Evolutionary conservation across 768 basidiomycete species (phyloP).

Genomic region (Mycena belliarum): DNA sequence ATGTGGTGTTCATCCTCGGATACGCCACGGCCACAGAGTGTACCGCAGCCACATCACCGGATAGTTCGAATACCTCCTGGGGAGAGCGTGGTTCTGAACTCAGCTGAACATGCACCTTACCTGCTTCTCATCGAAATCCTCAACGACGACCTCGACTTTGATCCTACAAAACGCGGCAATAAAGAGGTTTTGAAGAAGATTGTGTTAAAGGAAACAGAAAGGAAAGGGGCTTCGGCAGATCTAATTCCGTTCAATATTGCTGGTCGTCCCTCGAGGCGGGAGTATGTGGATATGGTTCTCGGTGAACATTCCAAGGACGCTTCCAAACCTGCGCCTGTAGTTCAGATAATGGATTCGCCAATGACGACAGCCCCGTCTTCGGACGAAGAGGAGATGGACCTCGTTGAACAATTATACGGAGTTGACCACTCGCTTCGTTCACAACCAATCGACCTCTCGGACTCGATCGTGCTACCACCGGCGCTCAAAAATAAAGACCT

Average conservation of each 20-base stretch:
- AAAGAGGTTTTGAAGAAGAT: conserved; percentile 83
- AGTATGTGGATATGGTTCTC: conserved; percentile 32
- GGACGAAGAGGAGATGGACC: conserved; percentile 89
- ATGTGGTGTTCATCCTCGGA: conserved; percentile 85
- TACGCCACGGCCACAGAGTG: conserved; percentile 37
- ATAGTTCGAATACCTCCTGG: conserved; percentile 97
- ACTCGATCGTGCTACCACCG: conserved; percentile 80
- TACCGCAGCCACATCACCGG: conserved; percentile 79
- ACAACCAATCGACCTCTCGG: conserved; percentile 73
- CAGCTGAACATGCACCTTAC: conserved; percentile 94
- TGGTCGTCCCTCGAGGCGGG: conserved; percentile 24
- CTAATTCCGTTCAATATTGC: conserved; percentile 45
- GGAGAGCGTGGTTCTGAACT: conserved; percentile 96
- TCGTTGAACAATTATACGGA: conserved; percentile 95
- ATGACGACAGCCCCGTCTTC: conserved; percentile 24
- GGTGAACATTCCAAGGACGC: conserved; percentile 28
- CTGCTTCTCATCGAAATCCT: conserved; percentile 91
- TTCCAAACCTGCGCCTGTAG: conserved; percentile 26
- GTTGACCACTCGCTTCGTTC: conserved; percentile 70
- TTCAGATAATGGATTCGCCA: conserved; percentile 16
- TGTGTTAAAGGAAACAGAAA: conserved; percentile 63
- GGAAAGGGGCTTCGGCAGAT: conserved; percentile 58
- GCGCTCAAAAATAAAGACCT: conserved; percentile 87
- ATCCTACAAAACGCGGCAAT: conserved; percentile 80
- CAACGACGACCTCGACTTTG: conserved; percentile 88